These are phyloP conservation scores for Fragaria iinumae DNA, from an alignment of 306 rosid species.

Conservation along the genomic window DNA sequence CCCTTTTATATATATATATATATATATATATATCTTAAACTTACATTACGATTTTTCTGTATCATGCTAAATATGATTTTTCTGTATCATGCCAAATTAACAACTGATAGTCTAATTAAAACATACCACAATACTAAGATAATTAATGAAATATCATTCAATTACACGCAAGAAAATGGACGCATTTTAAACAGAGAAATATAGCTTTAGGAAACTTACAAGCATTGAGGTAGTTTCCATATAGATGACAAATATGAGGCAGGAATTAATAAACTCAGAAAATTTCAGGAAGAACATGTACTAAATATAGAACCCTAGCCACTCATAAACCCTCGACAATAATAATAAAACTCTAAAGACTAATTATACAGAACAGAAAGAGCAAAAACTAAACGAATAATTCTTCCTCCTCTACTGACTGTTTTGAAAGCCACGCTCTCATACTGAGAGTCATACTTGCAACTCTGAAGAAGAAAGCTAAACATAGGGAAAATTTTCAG, in stretches of 20 bases:
- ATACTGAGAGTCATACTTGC: slow-evolving; percentile 22
- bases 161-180: background rate
- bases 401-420: background rate
- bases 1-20: no score
- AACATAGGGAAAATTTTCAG: slow-evolving; percentile 19
- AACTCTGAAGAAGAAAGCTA: slow-evolving; percentile 33
- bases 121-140: no score
- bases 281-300: background rate
- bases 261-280: background rate
- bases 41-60: no score
- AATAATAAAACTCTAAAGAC: background rate
- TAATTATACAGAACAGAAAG: background rate
- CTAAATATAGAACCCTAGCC: background rate
- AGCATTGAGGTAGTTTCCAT: background rate
- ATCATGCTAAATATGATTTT: no score
- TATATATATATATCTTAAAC: no score
- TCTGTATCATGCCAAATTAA: no score
- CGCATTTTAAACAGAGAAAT: background rate
- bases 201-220: background rate
- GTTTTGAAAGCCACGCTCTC: slow-evolving; percentile 38
- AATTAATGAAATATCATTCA: background rate
- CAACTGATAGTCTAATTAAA: no score
- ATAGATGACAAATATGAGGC: background rate
- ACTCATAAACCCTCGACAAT: background rate
- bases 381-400: background rate